Evolutionary conservation across 371 early-diverging fungal genomes (phyloP).

Genomic region (Blakeslea trispora): DNA sequence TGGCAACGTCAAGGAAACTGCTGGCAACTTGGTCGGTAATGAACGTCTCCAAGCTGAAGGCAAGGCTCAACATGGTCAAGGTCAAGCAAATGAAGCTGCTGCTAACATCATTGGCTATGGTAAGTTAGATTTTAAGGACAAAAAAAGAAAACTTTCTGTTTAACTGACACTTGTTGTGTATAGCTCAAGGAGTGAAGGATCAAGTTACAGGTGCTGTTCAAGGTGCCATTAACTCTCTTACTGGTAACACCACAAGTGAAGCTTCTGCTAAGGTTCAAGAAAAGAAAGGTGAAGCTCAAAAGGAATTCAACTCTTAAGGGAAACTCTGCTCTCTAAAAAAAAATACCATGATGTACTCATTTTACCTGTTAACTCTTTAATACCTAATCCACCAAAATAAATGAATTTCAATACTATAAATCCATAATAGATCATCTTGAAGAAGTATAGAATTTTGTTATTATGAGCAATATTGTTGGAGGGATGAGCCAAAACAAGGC

Average conservation of each 20-base stretch:
- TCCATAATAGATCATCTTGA: too few relatives aligned
- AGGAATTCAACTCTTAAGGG: conserved; percentile 12
- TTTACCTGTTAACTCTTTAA: too few relatives aligned
- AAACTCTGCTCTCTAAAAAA: background rate
- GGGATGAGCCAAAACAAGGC: too few relatives aligned
- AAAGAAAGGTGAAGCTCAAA: conserved; percentile 13
- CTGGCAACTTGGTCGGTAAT: conserved; percentile 39
- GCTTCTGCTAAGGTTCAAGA: conserved; percentile 1
- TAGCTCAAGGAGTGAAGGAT: conserved; percentile 8
- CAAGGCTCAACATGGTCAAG: conserved; percentile 28
- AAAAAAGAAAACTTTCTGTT: too few relatives aligned
- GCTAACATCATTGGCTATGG: conserved; percentile 18
- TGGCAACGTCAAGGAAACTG: conserved; percentile 43
- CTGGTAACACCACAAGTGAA: conserved; percentile 9
- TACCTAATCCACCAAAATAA: too few relatives aligned
- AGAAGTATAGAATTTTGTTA: too few relatives aligned
- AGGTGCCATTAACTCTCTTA: conserved; percentile 12
- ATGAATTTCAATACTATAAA: too few relatives aligned
- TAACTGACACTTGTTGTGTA: too few relatives aligned
- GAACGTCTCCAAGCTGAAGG: conserved; percentile 36
- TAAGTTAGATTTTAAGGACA: background rate
- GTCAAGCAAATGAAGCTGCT: conserved; percentile 25
- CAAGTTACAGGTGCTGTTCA: conserved; percentile 18
- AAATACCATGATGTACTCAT: background rate
- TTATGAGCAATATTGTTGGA: too few relatives aligned